These are phyloP conservation scores for Meyerozyma sp. DNA, from an alignment of 1,139 yeast genomes.

Conservation along the genomic window DNA sequence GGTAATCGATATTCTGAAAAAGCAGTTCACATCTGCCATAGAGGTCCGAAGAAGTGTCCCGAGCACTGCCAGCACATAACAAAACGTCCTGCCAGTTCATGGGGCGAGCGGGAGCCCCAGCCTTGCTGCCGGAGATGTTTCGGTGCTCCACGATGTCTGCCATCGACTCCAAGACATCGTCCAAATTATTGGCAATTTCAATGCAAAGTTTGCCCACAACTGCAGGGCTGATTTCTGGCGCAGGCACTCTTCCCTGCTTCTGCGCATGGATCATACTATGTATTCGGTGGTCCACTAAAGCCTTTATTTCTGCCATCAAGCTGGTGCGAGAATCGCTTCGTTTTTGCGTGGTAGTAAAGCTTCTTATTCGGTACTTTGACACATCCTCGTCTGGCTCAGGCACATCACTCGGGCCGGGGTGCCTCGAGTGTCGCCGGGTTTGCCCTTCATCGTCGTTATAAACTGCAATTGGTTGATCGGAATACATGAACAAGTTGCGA, in stretches of 20 bases:
- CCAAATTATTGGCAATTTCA: conserved; percentile 2
- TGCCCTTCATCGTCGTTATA: not conserved
- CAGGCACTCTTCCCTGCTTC: not conserved
- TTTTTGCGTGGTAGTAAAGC: not conserved
- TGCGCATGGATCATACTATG: not conserved
- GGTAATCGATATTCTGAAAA: conserved; percentile 4
- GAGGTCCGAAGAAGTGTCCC: not conserved
- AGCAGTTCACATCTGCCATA: conserved; percentile 1
- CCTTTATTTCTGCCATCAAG: conserved; percentile 9
- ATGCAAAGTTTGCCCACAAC: not conserved
- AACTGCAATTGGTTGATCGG: conserved; percentile 4
- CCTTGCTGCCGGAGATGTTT: not conserved
- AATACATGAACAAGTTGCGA: conserved; percentile 2
- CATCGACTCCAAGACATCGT: conserved; percentile 3
- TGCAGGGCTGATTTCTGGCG: conserved; percentile 1
- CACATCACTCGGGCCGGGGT: not conserved
- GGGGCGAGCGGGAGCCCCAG: not conserved
- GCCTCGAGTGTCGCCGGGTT: not conserved
- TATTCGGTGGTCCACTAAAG: conserved; percentile 4
- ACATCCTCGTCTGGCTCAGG: not conserved
- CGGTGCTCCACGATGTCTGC: not conserved
- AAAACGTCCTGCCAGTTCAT: not conserved
- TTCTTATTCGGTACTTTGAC: conserved; percentile 1
- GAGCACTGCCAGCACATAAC: not conserved
- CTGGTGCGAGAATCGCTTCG: conserved; percentile 4